A percentile compares a stretch with the other conserved stretches of the same genome.
phyloP scores from a whole-genome alignment of 2,329 filamentous ascomycete genomes.

The Curvularia sp. region DNA sequence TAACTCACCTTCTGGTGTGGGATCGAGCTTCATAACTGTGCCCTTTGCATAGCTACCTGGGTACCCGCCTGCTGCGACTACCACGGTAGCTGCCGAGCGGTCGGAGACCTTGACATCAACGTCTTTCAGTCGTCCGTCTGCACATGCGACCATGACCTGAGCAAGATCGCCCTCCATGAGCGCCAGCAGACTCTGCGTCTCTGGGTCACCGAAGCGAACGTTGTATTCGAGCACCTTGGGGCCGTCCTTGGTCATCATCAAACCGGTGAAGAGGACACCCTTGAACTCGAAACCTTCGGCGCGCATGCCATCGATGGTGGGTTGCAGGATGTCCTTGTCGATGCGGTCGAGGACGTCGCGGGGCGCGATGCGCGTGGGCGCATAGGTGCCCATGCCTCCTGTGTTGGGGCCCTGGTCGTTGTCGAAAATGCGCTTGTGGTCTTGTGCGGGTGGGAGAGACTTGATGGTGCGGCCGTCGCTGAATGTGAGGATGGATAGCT shows the following conservation, averaged over 20 bases:
- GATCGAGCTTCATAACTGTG: conserved; percentile 64
- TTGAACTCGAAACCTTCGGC: conserved; percentile 66
- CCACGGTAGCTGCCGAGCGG: conserved; percentile 85
- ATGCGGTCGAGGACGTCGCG: conserved; percentile 75
- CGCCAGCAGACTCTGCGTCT: conserved; percentile 85
- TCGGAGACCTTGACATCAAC: conserved; percentile 71
- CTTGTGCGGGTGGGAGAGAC: conserved; percentile 88
- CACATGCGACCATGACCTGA: conserved; percentile 85
- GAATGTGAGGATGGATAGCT: conserved; percentile 90
- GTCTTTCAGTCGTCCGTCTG: conserved; percentile 74
- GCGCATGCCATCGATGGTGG: conserved; percentile 87
- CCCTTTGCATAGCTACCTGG: conserved; percentile 84
- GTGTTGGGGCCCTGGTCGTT: conserved; percentile 92
- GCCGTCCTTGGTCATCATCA: conserved; percentile 86
- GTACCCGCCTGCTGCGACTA: conserved; percentile 92
- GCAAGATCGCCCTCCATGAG: conserved; percentile 87
- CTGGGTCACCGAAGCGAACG: conserved; percentile 89
- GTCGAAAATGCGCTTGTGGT: conserved; percentile 94
- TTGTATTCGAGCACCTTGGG: conserved; percentile 92
- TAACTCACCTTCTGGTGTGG: conserved; percentile 57
- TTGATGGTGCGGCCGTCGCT: conserved; percentile 85
- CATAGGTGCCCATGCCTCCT: conserved; percentile 97
- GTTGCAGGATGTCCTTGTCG: conserved; percentile 82
- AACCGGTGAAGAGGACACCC: conserved; percentile 83
- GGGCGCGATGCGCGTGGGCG: conserved; percentile 66